A percentile compares a stretch with the other conserved stretches of the same genome.
Evolutionary conservation across 371 early-diverging fungal genomes (phyloP).

Genomic region (Mucor saturninus): DNA sequence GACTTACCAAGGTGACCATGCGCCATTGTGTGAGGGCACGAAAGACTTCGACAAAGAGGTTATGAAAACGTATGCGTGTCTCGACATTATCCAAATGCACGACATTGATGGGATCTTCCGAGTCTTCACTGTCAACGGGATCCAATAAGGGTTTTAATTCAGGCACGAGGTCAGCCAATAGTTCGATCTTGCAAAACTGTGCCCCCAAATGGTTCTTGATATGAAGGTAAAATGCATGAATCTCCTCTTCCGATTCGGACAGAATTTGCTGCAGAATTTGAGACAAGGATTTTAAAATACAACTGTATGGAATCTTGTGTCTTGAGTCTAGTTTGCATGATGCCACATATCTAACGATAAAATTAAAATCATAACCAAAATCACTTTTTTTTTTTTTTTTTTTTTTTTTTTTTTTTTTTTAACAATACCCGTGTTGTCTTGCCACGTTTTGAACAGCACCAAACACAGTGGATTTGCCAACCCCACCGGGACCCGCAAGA

Average conservation of each 20-base stretch:
- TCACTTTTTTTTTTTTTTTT: no score
- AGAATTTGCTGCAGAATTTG: constrained; percentile 51
- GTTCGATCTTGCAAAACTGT: constrained; percentile 41
- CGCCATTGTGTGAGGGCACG: constrained; percentile 46
- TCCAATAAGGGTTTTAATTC: constrained; percentile 45
- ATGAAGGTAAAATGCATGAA: constrained; percentile 37
- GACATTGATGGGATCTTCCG: constrained; percentile 18
- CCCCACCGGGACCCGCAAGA: constrained; percentile 48
- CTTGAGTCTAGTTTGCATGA: constrained; percentile 45
- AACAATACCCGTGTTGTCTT: constrained; percentile 50
- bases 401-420: constrained; percentile 3
- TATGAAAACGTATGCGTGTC: constrained; percentile 45
- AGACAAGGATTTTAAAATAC: constrained; percentile 42
- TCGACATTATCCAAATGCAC: constrained; percentile 46
- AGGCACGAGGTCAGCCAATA: constrained; percentile 45
- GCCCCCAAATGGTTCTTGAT: constrained; percentile 37
- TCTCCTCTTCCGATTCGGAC: constrained; percentile 49
- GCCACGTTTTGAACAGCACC: constrained; percentile 44
- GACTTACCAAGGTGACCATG: constrained; percentile 52
- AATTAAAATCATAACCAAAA: neutral
- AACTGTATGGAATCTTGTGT: constrained; percentile 46
- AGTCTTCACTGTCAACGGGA: constrained; percentile 23
- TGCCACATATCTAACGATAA: constrained; percentile 41
- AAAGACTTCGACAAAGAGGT: constrained; percentile 47
- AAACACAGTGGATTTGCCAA: constrained; percentile 50